Base-by-base conservation (phyloP, 208 protist genomes). In the Acanthamoeba rhysodes region DNA sequence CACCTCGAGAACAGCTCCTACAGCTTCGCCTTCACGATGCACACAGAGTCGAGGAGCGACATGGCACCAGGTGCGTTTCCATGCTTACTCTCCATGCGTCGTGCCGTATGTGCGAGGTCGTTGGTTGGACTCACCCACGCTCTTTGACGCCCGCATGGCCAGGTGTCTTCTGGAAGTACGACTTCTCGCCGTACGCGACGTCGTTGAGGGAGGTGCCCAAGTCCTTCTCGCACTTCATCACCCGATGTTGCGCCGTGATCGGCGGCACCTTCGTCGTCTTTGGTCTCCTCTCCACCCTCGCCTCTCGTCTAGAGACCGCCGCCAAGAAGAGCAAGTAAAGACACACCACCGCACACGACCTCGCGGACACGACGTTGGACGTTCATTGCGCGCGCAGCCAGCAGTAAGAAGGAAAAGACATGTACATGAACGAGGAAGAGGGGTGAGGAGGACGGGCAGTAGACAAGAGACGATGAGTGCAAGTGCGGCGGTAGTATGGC, bases 151-250 rank as follows among this genome's bases (percentile, higher is more conserved):
- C 34, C 18, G 70, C 14, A 24, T 41, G n/a, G 6, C 9, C 84
- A 94, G 88, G 14, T 9, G 48, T 94, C 0, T 24, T 53, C 59
- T 94, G 55, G 55, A 55, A 53, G 48, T 94, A 94, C 66, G 88
- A 94, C 55, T 94, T 94, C 45, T 74, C 88, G 41, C 29, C 88
- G 20, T 94, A 94, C 50, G 37, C 4, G 34, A 59, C 29, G 24
- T 55, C 48, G n/a, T 53, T 78, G 8, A 22, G 48, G 45, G 88
- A 94, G 68, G 16, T 55, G 48, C 55, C 34, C 24, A 70, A 78
- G 68, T 94, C 88, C n/a, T 94, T 94, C n/a, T 68, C 88, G 34
- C 88, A 94, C 88, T 94, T 94, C 66, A 24, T 94, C 88, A 94
- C 88, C n/a, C 34, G 88, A n/a, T 80, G 62, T 34, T 94, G 88